Evolutionary conservation across 352 stramenopile genomes (phyloP), one percentile per base, ranked within the genome.

Genomic region (Phytopythium boreale): DNA sequence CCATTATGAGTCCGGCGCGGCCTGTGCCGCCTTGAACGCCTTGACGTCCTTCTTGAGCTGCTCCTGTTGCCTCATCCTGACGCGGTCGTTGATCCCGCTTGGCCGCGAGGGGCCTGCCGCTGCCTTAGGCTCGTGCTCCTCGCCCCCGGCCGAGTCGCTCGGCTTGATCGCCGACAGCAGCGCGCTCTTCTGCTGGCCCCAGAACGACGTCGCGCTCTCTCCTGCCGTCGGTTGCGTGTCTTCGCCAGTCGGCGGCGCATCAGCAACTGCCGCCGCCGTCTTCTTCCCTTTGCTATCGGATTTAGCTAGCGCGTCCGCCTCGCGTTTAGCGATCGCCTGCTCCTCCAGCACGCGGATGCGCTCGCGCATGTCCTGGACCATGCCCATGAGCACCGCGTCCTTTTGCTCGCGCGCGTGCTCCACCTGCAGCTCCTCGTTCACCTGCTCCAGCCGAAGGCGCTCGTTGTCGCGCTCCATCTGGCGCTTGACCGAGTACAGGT

Each of bases 381-480:
- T 81, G 24, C 62, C 47, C 20, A 74, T 61, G 27, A 93, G 66
- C 52, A 74, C 69, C 55, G 72, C 34, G 37, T 92, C 79, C 62
- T 93, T 89, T 31, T 79, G 50, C 60, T 82, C 61, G 34, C 72
- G 68, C 50, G 74, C 72, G 10, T 72, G 59, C 24, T 90, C 72
- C 17, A 63, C 56, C 7, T 59, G 66, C 31, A 89, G 36, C 64
- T 92, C 75, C 15, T 71, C 74, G 31, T 76, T 44, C 19, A 87
- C 66, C 29, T 77, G 52, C 59, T 84, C 59, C 37, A 87, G 31
- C 47, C 79, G 82, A 19, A 88, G 24, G 34, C 26, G 44, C 29
- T 90, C 80, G 59, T 93, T 88, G 59, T 92, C 79, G 26, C 68
- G 63, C 19, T 91, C 75, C 85, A 93, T 93, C 12, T 76, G 63